A percentile compares a stretch with the other conserved stretches of the same genome.
Conservation (phyloP, 2,329 filamentous ascomycete species). For the Cadophora sp. region DNA sequence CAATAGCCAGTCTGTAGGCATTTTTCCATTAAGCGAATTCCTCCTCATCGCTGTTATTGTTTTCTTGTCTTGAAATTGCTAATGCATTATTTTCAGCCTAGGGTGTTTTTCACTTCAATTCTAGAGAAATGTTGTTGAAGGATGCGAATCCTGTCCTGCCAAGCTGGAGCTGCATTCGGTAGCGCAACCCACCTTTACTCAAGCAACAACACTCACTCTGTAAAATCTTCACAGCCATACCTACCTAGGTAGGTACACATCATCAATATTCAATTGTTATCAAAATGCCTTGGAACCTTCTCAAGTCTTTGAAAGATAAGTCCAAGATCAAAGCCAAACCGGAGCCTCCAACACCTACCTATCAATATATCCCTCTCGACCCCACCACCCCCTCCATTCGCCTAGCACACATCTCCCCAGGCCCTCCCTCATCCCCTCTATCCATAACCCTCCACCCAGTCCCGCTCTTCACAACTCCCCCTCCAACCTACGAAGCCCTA, state of each 20-base stretch:
- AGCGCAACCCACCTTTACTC: neutral
- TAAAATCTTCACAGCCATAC: neutral
- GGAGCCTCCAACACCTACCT: neutral
- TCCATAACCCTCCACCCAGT: neutral
- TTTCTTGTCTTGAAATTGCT: too few relatives aligned
- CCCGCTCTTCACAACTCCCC: neutral
- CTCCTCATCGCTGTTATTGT: too few relatives aligned
- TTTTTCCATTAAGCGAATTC: too few relatives aligned
- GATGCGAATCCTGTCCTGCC: neutral
- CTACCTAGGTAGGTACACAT: too few relatives aligned
- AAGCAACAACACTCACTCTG: neutral
- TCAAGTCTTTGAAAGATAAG: neutral
- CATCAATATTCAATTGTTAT: neutral
- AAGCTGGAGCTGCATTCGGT: neutral
- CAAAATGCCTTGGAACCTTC: conserved; percentile 3
- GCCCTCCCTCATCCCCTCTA: neutral
- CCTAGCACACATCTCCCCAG: neutral
- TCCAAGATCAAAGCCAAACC: neutral
- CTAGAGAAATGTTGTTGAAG: too few relatives aligned
- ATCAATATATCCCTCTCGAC: neutral
- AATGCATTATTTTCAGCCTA: too few relatives aligned
- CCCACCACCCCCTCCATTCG: neutral
- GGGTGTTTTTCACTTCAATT: too few relatives aligned
- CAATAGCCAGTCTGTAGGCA: too few relatives aligned
- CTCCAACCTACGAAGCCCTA: conserved; percentile 8